Evolutionary conservation across 148 eudicot species (phyloP), one percentile per base, ranked within the genome.

Genomic region (Euryodendron excelsum): DNA sequence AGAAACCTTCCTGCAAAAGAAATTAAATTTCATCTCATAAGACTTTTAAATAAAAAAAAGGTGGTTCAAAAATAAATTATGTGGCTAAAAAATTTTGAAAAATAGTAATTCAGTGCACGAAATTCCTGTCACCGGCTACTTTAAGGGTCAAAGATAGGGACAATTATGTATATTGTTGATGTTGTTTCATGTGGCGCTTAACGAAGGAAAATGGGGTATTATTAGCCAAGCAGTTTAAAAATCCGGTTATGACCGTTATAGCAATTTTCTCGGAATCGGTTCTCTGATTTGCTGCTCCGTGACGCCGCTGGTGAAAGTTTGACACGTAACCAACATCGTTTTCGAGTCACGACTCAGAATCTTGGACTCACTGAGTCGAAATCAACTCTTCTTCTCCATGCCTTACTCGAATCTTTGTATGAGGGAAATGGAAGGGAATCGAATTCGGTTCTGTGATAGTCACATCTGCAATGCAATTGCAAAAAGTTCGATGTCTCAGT

Each of bases 381-480:
- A n/a, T n/a, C 66, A 34, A 13, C 34, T 62, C 66, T 15, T 17
- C 15, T 18, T 55, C 15, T 20, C 39, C 3, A 30, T 8, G 3
- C 4, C 41, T 18, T 52, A 27, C 50, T 30, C 12, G 6, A 11
- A 7, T 48, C 36, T 20, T 47, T 48, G 17, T 21, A 13, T 63
- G 20, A 4, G 67, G 3, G 75, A 31, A n/a, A 31, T 15, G 27
- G 30, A 36, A 66, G 44, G 39, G 74, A 74, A 77, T 68, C 73
- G 66, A 68, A 56, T 67, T 77, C 74, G 80, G 68, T 77, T 77
- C 80, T 28, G 61, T 39, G 8, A 75, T 53, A 18, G 52, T 20
- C 31, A 27, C 47, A 28, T 45, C 9, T 8, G 11, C 39, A 44
- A 56, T 21, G 17, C 36, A 65, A 30, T 23, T 59, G 25, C 4